Conservation (phyloP, 1,139 yeast species). For the Candida sanyaensis region DNA sequence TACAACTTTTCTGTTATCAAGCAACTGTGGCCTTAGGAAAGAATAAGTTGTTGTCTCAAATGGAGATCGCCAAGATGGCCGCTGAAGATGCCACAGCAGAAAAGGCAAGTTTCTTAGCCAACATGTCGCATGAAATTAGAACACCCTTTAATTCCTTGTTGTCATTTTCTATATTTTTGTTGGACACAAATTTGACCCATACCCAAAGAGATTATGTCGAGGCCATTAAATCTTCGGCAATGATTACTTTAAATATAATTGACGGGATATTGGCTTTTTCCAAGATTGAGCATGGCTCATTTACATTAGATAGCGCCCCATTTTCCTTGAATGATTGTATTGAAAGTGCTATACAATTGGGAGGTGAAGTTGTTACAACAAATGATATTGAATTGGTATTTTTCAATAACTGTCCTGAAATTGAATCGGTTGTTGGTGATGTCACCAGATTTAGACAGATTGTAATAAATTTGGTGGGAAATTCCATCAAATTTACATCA, state of each 20-base stretch:
- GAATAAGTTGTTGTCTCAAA: constrained; percentile 48
- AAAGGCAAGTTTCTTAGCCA: constrained; percentile 59
- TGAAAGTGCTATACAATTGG: constrained; percentile 53
- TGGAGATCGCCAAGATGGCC: constrained; percentile 54
- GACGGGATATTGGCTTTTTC: constrained; percentile 61
- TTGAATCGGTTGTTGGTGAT: constrained; percentile 51
- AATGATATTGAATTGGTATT: constrained; percentile 51
- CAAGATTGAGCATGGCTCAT: constrained; percentile 58
- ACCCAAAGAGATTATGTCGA: constrained; percentile 57
- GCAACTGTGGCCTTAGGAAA: constrained; percentile 57
- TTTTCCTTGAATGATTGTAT: constrained; percentile 53
- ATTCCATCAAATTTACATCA: constrained; percentile 58
- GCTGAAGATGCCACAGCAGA: constrained; percentile 64
- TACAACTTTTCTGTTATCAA: constrained; percentile 52
- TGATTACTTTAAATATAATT: constrained; percentile 55
- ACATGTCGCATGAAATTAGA: constrained; percentile 61
- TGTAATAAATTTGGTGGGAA: constrained; percentile 56
- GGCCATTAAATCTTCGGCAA: constrained; percentile 53
- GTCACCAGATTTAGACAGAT: constrained; percentile 55
- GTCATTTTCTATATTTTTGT: constrained; percentile 54
- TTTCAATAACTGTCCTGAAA: constrained; percentile 43
- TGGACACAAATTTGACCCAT: constrained; percentile 49
- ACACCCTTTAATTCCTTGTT: constrained; percentile 60
- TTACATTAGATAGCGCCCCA: constrained; percentile 47
- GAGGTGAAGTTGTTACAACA: constrained; percentile 53